Conservation (phyloP, 768 basidiomycete genomes). For the Leccinum boreale region DNA sequence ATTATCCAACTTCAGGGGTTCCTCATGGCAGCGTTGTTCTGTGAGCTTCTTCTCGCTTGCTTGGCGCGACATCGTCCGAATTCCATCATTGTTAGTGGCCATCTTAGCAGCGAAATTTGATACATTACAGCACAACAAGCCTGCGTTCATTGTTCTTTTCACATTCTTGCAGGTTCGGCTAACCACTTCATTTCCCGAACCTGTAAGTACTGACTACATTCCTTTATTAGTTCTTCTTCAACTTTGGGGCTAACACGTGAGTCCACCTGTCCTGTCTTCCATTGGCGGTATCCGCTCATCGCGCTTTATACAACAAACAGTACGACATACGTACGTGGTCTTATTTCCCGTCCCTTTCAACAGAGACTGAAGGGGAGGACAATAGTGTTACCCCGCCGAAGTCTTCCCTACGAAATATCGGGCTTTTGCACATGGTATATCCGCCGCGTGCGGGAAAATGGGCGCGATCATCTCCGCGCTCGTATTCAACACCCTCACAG, state of each 20-base stretch:
- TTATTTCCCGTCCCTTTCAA: neutral
- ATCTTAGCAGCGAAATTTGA: slow-evolving; percentile 68
- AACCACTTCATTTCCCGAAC: neutral
- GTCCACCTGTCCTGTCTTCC: slow-evolving; percentile 13
- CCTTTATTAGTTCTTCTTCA: slow-evolving; percentile 65
- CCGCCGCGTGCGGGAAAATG: slow-evolving; percentile 68
- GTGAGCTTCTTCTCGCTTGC: slow-evolving; percentile 33
- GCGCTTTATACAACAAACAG: slow-evolving; percentile 21
- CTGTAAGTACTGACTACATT: neutral
- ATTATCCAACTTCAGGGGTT: slow-evolving; percentile 77
- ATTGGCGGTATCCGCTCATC: neutral
- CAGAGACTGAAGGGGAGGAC: neutral
- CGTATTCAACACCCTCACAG: slow-evolving; percentile 62
- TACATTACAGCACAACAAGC: slow-evolving; percentile 40
- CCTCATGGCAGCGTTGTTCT: slow-evolving; percentile 60
- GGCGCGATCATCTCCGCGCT: slow-evolving; percentile 79
- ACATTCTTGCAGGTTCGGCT: slow-evolving; percentile 54
- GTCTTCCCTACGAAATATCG: slow-evolving; percentile 72
- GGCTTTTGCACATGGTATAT: slow-evolving; percentile 41
- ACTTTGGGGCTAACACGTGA: slow-evolving; percentile 73
- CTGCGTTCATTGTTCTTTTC: slow-evolving; percentile 69
- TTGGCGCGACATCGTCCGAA: neutral
- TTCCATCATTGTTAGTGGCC: slow-evolving; percentile 40
- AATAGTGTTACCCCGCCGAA: slow-evolving; percentile 68
- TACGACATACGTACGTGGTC: slow-evolving; percentile 47